phyloP scores from a whole-genome alignment of 306 rosid genomes.

The Senna siamea region DNA sequence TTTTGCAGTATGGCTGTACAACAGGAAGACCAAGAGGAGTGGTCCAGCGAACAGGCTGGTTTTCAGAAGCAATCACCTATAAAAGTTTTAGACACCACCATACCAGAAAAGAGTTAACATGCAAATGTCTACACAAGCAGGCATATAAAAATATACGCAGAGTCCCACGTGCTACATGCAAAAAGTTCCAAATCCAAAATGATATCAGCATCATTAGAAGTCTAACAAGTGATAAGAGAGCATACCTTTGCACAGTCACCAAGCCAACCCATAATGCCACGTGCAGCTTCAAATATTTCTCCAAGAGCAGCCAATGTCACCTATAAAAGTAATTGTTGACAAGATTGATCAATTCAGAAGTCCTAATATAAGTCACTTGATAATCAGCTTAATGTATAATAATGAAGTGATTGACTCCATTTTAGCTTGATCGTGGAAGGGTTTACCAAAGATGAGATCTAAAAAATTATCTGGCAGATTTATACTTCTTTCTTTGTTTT shows the following conservation, averaged over 20 bases:
- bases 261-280: constrained; percentile 85
- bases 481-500: constrained; percentile 22
- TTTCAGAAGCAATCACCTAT: constrained; percentile 78
- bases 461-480: not conserved
- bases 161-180: not conserved
- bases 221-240: constrained; percentile 20
- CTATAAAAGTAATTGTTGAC: constrained; percentile 41
- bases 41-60: constrained; percentile 86
- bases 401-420: constrained; percentile 1
- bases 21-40: constrained; percentile 96
- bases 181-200: constrained; percentile 20
- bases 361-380: constrained; percentile 23
- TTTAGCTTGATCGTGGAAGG: constrained; percentile 4
- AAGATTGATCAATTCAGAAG: not conserved
- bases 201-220: constrained; percentile 21
- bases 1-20: constrained; percentile 79
- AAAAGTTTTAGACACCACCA: constrained; percentile 32
- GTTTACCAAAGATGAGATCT: constrained; percentile 14
- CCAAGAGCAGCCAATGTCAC: constrained; percentile 94
- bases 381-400: not conserved
- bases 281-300: constrained; percentile 89
- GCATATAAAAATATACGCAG: not conserved
- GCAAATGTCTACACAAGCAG: not conserved
- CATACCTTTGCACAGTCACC: constrained; percentile 90
- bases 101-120: constrained; percentile 8